These are phyloP conservation scores for Linnemannia hyalina DNA, from an alignment of 192 early-diverging fungal genomes.

Conservation along the genomic window DNA sequence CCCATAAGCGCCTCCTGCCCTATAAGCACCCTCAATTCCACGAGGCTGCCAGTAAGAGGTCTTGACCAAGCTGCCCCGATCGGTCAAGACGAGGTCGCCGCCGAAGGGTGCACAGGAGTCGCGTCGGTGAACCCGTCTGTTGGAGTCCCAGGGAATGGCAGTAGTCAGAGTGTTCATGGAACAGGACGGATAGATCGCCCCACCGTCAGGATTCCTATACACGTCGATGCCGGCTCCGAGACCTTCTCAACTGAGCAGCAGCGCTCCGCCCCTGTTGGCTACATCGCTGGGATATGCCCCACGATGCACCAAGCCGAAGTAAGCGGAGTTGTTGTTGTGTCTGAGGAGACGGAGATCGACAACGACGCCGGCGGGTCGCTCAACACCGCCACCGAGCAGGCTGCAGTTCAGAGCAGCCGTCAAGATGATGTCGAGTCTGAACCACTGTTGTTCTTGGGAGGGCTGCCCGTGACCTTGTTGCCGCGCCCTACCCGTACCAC, in stretches of 20 bases:
- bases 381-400: constrained; percentile 37
- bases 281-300: constrained; percentile 6
- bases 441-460: constrained; percentile 46
- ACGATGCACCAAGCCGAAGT: constrained; percentile 6
- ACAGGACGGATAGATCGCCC: constrained; percentile 12
- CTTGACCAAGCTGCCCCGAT: constrained; percentile 38
- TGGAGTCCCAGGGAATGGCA: constrained; percentile 12
- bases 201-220: constrained; percentile 3
- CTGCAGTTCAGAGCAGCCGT: constrained; percentile 57
- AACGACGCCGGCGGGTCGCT: constrained; percentile 21
- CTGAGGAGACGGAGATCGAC: constrained; percentile 12
- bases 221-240: constrained; percentile 2
- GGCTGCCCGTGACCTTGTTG: constrained; percentile 40
- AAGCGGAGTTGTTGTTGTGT: constrained; percentile 22
- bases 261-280: constrained; percentile 1
- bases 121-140: not conserved
- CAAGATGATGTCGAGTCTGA: constrained; percentile 50
- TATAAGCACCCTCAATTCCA: constrained; percentile 6
- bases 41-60: constrained; percentile 20
- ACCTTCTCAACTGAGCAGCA: not conserved
- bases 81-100: constrained; percentile 37
- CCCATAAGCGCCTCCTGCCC: constrained; percentile 21
- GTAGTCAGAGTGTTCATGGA: constrained; percentile 22
- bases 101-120: constrained; percentile 33
- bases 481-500: constrained; percentile 28